These are phyloP conservation scores for Fusarium hainanense DNA, from an alignment of 2,329 filamentous ascomycete species.

Conservation along the genomic window DNA sequence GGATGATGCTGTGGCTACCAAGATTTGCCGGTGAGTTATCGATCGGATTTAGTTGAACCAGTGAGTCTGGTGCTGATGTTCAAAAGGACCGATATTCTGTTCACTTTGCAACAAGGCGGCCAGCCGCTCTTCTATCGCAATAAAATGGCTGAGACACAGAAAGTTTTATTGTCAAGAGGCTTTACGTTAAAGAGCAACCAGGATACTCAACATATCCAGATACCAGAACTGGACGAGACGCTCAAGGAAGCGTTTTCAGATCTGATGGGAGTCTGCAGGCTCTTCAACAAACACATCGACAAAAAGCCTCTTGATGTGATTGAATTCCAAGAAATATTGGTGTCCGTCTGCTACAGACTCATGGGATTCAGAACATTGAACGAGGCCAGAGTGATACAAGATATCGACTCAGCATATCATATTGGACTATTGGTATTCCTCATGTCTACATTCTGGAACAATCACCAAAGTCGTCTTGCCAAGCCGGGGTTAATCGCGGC, in stretches of 20 bases:
- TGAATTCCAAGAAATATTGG: conserved; percentile 4
- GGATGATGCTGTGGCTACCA: background rate
- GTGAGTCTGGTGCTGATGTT: background rate
- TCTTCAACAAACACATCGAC: conserved; percentile 1
- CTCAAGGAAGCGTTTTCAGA: background rate
- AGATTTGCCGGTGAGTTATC: background rate
- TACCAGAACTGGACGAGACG: accelerated
- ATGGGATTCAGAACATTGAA: background rate
- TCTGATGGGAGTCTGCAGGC: background rate
- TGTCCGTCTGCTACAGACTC: background rate
- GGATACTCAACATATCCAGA: accelerated
- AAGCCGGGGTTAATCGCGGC: background rate
- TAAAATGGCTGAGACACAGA: background rate
- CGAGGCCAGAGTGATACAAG: accelerated
- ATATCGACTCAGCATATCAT: background rate
- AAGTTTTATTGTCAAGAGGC: accelerated
- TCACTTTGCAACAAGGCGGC: background rate
- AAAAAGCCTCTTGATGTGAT: background rate
- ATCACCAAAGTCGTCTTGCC: background rate
- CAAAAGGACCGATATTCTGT: conserved; percentile 11
- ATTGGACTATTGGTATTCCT: background rate
- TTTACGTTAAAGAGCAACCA: background rate
- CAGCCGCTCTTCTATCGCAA: background rate
- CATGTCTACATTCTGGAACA: conserved; percentile 4
- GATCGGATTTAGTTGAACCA: too few relatives aligned